Evolutionary conservation across 441 rosid species (phyloP).

Genomic region (Brassica hybrid): DNA sequence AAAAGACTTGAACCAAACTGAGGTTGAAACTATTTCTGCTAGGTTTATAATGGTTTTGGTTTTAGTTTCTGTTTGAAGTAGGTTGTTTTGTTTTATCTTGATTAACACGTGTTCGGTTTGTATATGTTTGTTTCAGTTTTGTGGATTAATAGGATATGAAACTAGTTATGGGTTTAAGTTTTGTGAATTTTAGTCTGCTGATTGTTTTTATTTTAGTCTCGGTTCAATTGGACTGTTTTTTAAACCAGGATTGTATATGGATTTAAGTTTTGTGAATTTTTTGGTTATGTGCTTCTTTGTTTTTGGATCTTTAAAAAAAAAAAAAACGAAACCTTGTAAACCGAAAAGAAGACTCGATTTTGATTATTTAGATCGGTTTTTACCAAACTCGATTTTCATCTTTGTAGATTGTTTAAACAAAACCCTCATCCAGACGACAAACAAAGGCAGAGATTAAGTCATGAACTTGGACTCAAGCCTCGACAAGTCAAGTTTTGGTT

Average conservation of each 20-base stretch:
- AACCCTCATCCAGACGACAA: slow-evolving; percentile 97
- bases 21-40: background rate
- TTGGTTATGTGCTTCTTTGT: background rate
- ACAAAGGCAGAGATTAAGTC: slow-evolving; percentile 82
- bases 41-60: background rate
- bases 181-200: too few species aligned
- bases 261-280: background rate
- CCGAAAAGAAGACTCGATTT: background rate
- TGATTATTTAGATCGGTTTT: background rate
- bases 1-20: background rate
- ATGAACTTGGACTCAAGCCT: slow-evolving; percentile 87
- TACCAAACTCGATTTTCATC: background rate
- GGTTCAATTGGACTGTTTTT: background rate
- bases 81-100: background rate
- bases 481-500: slow-evolving; percentile 99
- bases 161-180: background rate
- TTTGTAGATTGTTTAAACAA: slow-evolving; percentile 81
- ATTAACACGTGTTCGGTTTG: background rate
- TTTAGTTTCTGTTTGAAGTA: slow-evolving; percentile 9
- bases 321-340: background rate
- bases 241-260: too few species aligned
- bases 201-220: too few species aligned
- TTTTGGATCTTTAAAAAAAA: background rate
- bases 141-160: background rate
- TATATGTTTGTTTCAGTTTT: background rate